A percentile compares a stretch with the other conserved stretches of the same genome.
Conservation (phyloP, 192 early-diverging fungal species). For the Rhizophagus prolifer region DNA sequence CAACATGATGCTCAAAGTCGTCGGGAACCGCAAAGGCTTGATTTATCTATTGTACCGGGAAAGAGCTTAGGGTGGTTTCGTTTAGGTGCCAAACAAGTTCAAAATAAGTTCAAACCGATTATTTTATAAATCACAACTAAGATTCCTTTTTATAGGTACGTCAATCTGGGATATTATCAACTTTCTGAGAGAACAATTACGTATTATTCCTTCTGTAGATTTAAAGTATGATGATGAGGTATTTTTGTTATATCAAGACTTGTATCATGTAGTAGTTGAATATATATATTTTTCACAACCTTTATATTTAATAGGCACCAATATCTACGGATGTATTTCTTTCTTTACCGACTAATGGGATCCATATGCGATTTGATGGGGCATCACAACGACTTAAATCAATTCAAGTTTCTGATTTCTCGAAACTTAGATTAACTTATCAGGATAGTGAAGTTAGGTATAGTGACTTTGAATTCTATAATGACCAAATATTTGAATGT, state of each 20-base stretch:
- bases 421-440: constrained; percentile 53
- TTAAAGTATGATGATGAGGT: constrained; percentile 65
- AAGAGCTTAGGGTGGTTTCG: constrained; percentile 57
- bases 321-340: constrained; percentile 44
- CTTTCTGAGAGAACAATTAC: constrained; percentile 49
- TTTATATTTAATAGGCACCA: constrained; percentile 38
- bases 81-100: constrained; percentile 37
- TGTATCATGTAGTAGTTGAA: not conserved
- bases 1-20: not conserved
- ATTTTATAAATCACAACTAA: not conserved
- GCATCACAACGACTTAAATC: constrained; percentile 55
- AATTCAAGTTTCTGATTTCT: constrained; percentile 65
- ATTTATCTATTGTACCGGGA: constrained; percentile 52
- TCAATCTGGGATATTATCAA: constrained; percentile 62
- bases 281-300: not conserved
- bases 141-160: constrained; percentile 43
- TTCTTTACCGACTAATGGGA: constrained; percentile 46
- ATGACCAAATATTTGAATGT: not conserved
- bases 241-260: constrained; percentile 25
- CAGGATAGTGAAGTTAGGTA: constrained; percentile 60
- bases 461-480: not conserved
- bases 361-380: constrained; percentile 60
- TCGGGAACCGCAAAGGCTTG: constrained; percentile 40
- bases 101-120: not conserved
- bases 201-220: constrained; percentile 57